Evolutionary conservation across 176 grass and related monocot species (phyloP), one percentile per base, ranked within the genome.

Genomic region (Pontederia crassipes): DNA sequence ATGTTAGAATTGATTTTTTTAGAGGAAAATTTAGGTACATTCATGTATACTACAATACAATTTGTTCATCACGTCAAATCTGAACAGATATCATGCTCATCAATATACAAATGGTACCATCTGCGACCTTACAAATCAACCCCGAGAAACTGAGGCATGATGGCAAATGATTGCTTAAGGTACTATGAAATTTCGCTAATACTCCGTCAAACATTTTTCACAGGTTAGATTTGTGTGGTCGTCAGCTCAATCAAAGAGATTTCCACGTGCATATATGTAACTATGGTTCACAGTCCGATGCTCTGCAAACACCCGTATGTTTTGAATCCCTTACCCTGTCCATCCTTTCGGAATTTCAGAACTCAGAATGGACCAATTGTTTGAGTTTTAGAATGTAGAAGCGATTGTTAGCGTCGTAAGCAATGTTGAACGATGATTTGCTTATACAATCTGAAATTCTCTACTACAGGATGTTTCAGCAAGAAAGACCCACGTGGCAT

Each of bases 231-330:
- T 88, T 85, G 74, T 98, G n/a, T 92, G 9, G 51, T 79, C 48
- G 92, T 98, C 49, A 90, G 81, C 47, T 98, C 88, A 10, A 77
- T 98, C 74, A 98, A 98, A 62, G 88, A 98, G 74, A 89, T 85
- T 26, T 88, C 93, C 72, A 92, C 88, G 16, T 98, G 93, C 79
- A 92, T 83, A 54, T 92, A 98, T 61, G 88, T 98, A 46, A 50
- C 86, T 48, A 92, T 81, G 10, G 66, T 98, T 61, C 88, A 89
- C 18, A 85, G 61, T 13, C 76, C 93, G 0, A 85, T 92, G 88
- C 88, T 98, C 68, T 98, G 93, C 84, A 98, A 83, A 52, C 86
- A 98, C 54, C 93, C 82, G 93, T 98, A 74, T 80, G 93, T 79
- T 13, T 24, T 28, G 48, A 4, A 10, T 45, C 7, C 32, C 6